Percentiles rank a stretch among this genome's conserved stretches.
Conservation (phyloP, 768 basidiomycete genomes). For the Roridomyces roridus region DNA sequence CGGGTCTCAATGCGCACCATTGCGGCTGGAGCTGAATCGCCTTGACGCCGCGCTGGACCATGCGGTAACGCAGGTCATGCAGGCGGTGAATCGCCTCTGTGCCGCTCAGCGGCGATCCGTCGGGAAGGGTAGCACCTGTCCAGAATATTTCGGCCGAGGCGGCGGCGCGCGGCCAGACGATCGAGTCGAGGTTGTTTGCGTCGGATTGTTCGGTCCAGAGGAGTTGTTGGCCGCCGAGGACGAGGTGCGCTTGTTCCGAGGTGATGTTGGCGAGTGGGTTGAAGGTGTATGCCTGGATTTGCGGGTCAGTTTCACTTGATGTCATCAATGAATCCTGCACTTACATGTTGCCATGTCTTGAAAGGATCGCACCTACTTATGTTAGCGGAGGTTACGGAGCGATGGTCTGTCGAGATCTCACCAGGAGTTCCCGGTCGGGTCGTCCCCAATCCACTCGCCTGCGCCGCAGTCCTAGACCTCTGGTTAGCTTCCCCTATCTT, state of each 20-base stretch:
- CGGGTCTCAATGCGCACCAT: conserved; percentile 74
- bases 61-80: conserved; percentile 67
- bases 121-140: conserved; percentile 57
- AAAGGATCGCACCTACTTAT: conserved; percentile 81
- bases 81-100: conserved; percentile 64
- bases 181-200: conserved; percentile 70
- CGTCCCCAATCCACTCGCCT: conserved; percentile 71
- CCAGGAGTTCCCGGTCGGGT: conserved; percentile 48
- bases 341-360: conserved; percentile 80
- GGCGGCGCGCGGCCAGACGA: conserved; percentile 76
- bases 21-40: conserved; percentile 70
- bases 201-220: conserved; percentile 80
- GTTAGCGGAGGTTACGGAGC: conserved; percentile 30
- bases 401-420: conserved; percentile 33
- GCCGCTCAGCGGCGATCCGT: conserved; percentile 46
- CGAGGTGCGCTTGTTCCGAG: conserved; percentile 51
- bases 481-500: no score
- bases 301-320: not conserved
- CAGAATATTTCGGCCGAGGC: conserved; percentile 81
- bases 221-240: conserved; percentile 75
- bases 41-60: conserved; percentile 64
- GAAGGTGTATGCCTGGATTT: conserved; percentile 65
- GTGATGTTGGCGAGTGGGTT: conserved; percentile 69
- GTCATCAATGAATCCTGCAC: conserved; percentile 6
- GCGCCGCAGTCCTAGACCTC: conserved; percentile 65